Evolutionary conservation across 805 yeast genomes (phyloP), one percentile per base, ranked within the genome.

Genomic region (Vanderwaltozyma polyspora): DNA sequence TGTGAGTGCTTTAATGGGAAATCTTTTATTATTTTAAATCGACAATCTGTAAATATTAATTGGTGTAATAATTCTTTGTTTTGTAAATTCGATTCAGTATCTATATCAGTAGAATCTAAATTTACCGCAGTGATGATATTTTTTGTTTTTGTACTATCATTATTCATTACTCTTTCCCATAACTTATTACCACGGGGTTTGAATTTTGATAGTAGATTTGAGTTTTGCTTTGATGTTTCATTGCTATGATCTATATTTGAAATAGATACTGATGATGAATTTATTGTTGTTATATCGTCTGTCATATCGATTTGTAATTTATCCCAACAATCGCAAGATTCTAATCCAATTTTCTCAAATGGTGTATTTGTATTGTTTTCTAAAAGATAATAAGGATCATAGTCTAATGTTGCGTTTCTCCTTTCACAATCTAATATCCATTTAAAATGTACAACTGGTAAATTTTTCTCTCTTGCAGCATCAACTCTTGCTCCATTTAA

Each of bases 361-460:
- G 51, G 41, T 10, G 9, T 11, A 47, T 23, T 10, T 44, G 45
- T 29, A 0, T 35, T 23, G 17, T 43, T 44, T 12, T 49, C 40
- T 17, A 56, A 30, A 18, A 54, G 40, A 31, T 53, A 47, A 43
- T 53, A 64, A n/a, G 58, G 54, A n/a, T 48, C 46, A 21, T 54
- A 65, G 13, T 56, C 55, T 27, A 69, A 40, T 12, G 61, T 59
- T 1, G 66, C 68, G n/a, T 60, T 57, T 36, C 70, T 49, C 31
- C 48, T 51, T 3, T 59, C 38, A 32, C 70, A 63, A 37, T 66
- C 65, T 4, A 48, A 23, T 11, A 70, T 33, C 75, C 75, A 71
- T 32, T 57, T 51, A 7, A 65, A 63, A 36, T 60, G 60, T 3
- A 68, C 66, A 3, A 67, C 50, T 2, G 64, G 62, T 12, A 68